Evolutionary conservation across 1,139 yeast genomes (phyloP).

Genomic region (Scheffersomyces titani): DNA sequence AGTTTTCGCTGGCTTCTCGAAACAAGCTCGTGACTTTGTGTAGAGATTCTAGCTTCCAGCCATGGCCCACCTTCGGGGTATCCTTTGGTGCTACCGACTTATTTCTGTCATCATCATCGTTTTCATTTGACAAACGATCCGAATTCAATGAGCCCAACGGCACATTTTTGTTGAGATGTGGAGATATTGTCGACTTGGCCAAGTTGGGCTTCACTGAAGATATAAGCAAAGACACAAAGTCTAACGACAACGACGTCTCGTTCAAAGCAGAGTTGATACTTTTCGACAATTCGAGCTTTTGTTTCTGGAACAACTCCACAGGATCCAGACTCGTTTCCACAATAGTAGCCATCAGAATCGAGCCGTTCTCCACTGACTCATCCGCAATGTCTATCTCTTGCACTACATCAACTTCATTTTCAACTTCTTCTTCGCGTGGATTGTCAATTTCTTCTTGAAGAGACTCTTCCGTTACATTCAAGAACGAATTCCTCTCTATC

Average conservation of each 20-base stretch:
- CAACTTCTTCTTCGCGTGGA: conserved; percentile 7
- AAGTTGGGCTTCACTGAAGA: conserved; percentile 85
- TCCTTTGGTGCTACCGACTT: conserved; percentile 15
- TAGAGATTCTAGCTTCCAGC: conserved; percentile 83
- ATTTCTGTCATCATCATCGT: conserved; percentile 16
- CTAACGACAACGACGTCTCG: conserved; percentile 85
- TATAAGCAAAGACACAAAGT: conserved; percentile 78
- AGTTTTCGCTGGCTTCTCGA: conserved; percentile 49
- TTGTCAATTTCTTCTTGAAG: conserved; percentile 46
- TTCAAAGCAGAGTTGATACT: conserved; percentile 72
- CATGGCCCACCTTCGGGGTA: conserved; percentile 59
- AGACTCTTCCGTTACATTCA: conserved; percentile 57
- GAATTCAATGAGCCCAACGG: conserved; percentile 81
- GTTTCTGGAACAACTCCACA: conserved; percentile 53
- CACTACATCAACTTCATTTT: conserved; percentile 4
- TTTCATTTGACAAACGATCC: conserved; percentile 47
- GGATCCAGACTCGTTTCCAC: conserved; percentile 19
- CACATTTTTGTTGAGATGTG: conserved; percentile 74
- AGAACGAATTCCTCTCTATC: conserved; percentile 39
- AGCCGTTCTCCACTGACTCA: conserved; percentile 6
- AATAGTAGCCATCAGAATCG: conserved; percentile 2
- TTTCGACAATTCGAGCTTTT: conserved; percentile 57
- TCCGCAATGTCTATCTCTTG: conserved; percentile 6
- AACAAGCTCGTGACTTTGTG: conserved; percentile 56
- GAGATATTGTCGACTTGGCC: conserved; percentile 86